These are phyloP conservation scores for Lepiota brunneoincarnata DNA, from an alignment of 768 basidiomycete genomes.

Conservation along the genomic window DNA sequence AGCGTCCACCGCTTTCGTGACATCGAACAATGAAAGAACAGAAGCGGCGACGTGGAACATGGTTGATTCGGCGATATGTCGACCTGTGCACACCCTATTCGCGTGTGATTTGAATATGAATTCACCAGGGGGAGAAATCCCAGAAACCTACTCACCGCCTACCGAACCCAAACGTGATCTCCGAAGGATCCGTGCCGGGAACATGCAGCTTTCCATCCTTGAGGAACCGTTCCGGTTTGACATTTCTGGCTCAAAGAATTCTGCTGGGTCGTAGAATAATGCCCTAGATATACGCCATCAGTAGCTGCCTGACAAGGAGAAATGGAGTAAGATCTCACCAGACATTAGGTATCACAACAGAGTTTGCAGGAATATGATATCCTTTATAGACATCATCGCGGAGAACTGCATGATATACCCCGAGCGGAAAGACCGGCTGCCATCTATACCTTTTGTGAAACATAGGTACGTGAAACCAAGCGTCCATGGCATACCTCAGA, in stretches of 20 bases:
- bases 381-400: too few relatives aligned
- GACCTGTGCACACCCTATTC: conserved; percentile 49
- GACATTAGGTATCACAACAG: conserved; percentile 9
- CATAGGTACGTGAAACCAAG: conserved; percentile 13
- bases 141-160: conserved; percentile 33
- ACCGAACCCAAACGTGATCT: conserved; percentile 55
- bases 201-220: conserved; percentile 30
- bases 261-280: conserved; percentile 43
- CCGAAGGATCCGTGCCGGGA: conserved; percentile 36
- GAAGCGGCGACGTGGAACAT: conserved; percentile 44
- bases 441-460: too few relatives aligned
- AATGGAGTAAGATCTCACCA: not conserved
- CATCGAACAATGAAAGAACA: too few relatives aligned
- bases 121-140: not conserved
- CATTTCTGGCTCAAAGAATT: conserved; percentile 41
- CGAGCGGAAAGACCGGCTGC: too few relatives aligned
- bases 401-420: too few relatives aligned
- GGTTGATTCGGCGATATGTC: conserved; percentile 45
- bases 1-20: conserved; percentile 35
- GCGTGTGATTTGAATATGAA: not conserved
- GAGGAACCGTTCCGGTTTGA: conserved; percentile 49
- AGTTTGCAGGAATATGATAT: conserved; percentile 8
- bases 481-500: conserved; percentile 12
- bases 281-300: conserved; percentile 25
- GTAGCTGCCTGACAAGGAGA: not conserved